These are phyloP conservation scores for Neonectria magnoliae DNA, from an alignment of 2,329 filamentous ascomycete species.

Conservation along the genomic window DNA sequence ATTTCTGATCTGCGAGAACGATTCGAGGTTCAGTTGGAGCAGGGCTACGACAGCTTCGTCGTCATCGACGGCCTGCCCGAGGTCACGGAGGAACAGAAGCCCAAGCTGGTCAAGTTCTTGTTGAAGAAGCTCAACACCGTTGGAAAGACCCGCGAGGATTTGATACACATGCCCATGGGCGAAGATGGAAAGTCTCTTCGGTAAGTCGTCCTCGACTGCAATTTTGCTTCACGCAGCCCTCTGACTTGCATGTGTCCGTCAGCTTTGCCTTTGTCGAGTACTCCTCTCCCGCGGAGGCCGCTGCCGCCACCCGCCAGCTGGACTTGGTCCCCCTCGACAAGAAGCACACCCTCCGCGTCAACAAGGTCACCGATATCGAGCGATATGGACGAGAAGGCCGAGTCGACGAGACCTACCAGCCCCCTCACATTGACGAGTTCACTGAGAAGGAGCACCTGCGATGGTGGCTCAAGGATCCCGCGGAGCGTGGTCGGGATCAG, in stretches of 20 bases:
- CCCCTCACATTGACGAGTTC: slow-evolving; percentile 85
- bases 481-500: slow-evolving; percentile 86
- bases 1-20: slow-evolving; percentile 93
- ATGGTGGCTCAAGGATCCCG: slow-evolving; percentile 88
- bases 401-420: slow-evolving; percentile 88
- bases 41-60: slow-evolving; percentile 95
- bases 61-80: slow-evolving; percentile 93
- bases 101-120: slow-evolving; percentile 96
- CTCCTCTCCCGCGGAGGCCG: slow-evolving; percentile 87
- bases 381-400: slow-evolving; percentile 94
- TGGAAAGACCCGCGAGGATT: slow-evolving; percentile 85
- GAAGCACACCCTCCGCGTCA: slow-evolving; percentile 93
- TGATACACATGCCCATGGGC: slow-evolving; percentile 92
- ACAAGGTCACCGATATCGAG: slow-evolving; percentile 98
- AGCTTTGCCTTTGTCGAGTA: slow-evolving; percentile 99
- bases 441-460: slow-evolving; percentile 92
- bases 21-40: slow-evolving; percentile 94
- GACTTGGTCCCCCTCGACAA: slow-evolving; percentile 91
- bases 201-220: slow-evolving; percentile 63
- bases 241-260: slow-evolving; percentile 26
- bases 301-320: slow-evolving; percentile 88
- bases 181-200: slow-evolving; percentile 87
- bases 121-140: slow-evolving; percentile 90
- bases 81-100: slow-evolving; percentile 89
- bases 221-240: slow-evolving; percentile 9